Evolutionary conservation across 2,329 filamentous ascomycete species (phyloP), one percentile per base, ranked within the genome.

Genomic region (Nakataea oryzae): DNA sequence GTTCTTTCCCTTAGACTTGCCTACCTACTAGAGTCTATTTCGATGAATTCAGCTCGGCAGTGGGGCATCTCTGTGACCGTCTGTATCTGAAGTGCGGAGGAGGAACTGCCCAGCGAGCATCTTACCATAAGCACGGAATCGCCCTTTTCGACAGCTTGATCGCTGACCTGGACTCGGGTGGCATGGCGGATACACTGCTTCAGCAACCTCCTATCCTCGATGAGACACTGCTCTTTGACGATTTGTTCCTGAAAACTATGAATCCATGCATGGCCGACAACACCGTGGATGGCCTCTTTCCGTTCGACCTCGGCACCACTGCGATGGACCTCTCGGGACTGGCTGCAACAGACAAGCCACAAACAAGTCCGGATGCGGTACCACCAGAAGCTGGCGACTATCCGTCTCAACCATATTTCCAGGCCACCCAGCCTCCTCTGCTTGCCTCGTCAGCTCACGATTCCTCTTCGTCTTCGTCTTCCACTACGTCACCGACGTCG

Each of bases 51-150:
- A 72, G 77, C 2, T 73, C 74, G 1, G 64, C 70, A 54, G 74
- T 80, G 12, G 73, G 78, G 61, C 63, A 65, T 3, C 71, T 79
- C 6, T 79, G 79, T 63, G 74, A 80, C 60, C 69, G 67, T 9
- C 69, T 83, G 5, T 83, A 82, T 66, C 61, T 66, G 24, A 65
- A 72, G 56, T 70, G 73, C 27, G 67, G 68, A 30, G 61, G 67
- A 1, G 70, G 68, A 7, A 65, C 65, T 26, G 70, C 70, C 7
- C 65, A 72, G 28, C 77, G 81, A 29, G 64, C 67, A 12, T 69
- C 66, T 13, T 83, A 82, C 63, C 74, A 83, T 62, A 64, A 65
- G 1, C 68, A 76, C 29, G 75, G 74, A 54, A 71, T 79, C 54
- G 67, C 72, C 11, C 66, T 82, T 30, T 69, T 81, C 11, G 71